phyloP scores from a whole-genome alignment of 2,329 filamentous ascomycete species.

The Verticillium tricorpus region DNA sequence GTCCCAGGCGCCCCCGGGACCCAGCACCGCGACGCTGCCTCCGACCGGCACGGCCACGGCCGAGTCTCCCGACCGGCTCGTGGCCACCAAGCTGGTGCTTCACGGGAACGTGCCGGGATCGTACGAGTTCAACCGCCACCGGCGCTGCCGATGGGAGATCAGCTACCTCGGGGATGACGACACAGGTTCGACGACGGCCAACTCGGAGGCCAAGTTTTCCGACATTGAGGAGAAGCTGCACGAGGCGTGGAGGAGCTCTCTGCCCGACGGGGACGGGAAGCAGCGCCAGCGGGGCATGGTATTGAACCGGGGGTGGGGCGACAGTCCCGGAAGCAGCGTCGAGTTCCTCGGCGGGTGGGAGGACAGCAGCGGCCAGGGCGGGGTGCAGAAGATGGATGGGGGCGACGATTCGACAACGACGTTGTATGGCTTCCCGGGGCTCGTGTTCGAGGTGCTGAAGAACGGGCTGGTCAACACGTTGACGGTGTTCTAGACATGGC shows the following conservation, averaged over 20 bases:
- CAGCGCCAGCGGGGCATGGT: conserved; percentile 71
- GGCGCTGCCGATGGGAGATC: conserved; percentile 83
- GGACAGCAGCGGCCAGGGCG: conserved; percentile 52
- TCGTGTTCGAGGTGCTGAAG: conserved; percentile 94
- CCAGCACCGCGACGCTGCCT: neutral
- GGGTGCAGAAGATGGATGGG: conserved; percentile 48
- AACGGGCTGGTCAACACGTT: conserved; percentile 86
- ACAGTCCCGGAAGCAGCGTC: conserved; percentile 84
- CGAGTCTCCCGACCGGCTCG: conserved; percentile 59
- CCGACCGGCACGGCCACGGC: conserved; percentile 20
- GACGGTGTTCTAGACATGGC: conserved; percentile 67
- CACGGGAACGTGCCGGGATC: conserved; percentile 94
- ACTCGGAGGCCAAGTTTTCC: conserved; percentile 75
- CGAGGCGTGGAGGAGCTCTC: conserved; percentile 64
- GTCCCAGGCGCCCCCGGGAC: conserved; percentile 57
- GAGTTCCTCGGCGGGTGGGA: conserved; percentile 85
- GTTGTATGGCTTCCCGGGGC: conserved; percentile 85
- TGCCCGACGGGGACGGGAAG: conserved; percentile 48
- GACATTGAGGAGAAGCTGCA: conserved; percentile 66
- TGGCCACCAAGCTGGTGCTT: conserved; percentile 86
- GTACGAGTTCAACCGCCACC: conserved; percentile 93
- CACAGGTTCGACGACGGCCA: conserved; percentile 39
- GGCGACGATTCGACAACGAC: conserved; percentile 66
- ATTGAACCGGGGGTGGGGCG: conserved; percentile 84
- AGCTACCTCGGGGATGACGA: conserved; percentile 46